Percentiles rank a stretch among this genome's conserved stretches.
phyloP scores from a whole-genome alignment of 2,329 filamentous ascomycete species.

The Penicillium sp. region DNA sequence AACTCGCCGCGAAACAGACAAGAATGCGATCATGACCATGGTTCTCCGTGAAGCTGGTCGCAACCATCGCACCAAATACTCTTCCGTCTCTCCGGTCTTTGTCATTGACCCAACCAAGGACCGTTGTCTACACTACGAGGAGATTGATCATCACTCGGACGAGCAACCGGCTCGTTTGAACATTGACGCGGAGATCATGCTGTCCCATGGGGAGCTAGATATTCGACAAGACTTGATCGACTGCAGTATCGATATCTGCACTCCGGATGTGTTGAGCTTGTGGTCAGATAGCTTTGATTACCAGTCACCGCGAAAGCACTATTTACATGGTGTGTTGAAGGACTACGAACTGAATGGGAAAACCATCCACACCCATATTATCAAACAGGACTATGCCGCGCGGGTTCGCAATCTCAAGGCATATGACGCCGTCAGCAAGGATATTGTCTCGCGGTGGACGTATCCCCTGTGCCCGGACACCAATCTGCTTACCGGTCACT shows the following conservation, averaged over 20 bases:
- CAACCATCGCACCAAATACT: constrained; percentile 69
- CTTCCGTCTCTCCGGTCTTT: constrained; percentile 73
- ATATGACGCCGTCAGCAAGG: constrained; percentile 82
- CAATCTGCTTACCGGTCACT: constrained; percentile 72
- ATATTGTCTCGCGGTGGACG: constrained; percentile 80
- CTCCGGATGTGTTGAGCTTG: constrained; percentile 84
- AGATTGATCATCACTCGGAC: constrained; percentile 62
- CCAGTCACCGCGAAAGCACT: constrained; percentile 79
- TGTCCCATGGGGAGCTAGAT: constrained; percentile 68
- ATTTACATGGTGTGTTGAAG: constrained; percentile 86
- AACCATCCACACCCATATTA: constrained; percentile 86
- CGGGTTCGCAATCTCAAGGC: constrained; percentile 78
- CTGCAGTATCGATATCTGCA: constrained; percentile 94
- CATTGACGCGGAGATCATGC: constrained; percentile 74
- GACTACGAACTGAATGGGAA: constrained; percentile 97
- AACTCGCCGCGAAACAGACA: constrained; percentile 71
- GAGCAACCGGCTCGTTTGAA: constrained; percentile 50
- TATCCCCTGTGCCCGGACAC: constrained; percentile 85
- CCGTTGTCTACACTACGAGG: constrained; percentile 88
- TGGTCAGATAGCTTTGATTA: constrained; percentile 99
- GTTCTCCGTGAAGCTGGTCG: constrained; percentile 72
- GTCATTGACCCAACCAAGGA: constrained; percentile 74
- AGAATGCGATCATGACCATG: constrained; percentile 97
- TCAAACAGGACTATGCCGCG: constrained; percentile 77
- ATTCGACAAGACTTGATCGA: constrained; percentile 85